These are phyloP conservation scores for Candida incommunis DNA, from an alignment of 805 yeast species.

Conservation along the genomic window DNA sequence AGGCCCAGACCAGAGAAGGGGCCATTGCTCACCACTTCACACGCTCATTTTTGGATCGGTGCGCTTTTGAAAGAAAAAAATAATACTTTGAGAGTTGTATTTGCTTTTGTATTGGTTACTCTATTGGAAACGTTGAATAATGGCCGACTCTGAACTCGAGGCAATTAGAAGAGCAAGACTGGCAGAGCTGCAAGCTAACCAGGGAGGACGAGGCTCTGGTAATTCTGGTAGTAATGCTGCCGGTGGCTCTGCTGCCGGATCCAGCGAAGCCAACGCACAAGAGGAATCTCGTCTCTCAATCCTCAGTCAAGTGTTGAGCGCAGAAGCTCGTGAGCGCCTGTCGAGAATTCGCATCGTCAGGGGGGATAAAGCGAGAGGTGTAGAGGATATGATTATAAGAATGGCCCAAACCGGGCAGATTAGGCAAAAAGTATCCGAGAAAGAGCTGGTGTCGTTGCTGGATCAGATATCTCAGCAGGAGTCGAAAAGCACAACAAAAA, in stretches of 20 bases:
- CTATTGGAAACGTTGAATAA: constrained; percentile 18
- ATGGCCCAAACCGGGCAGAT: constrained; percentile 68
- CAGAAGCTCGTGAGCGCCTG: constrained; percentile 76
- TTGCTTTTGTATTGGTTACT: too few species aligned
- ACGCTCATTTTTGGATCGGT: too few species aligned
- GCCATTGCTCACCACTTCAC: too few species aligned
- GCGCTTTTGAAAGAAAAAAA: too few species aligned
- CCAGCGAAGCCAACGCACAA: too few species aligned
- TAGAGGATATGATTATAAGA: constrained; percentile 63
- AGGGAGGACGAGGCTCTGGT: neutral
- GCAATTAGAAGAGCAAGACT: constrained; percentile 91
- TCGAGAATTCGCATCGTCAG: constrained; percentile 78
- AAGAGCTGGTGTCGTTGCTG: constrained; percentile 68
- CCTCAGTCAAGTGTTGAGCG: constrained; percentile 60
- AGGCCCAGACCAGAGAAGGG: too few species aligned
- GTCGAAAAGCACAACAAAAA: constrained; percentile 23
- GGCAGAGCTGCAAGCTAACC: constrained; percentile 50
- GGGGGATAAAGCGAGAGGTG: constrained; percentile 83
- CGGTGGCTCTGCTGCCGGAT: neutral
- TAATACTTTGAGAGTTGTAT: neutral
- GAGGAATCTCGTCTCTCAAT: constrained; percentile 27
- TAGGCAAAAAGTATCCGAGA: constrained; percentile 58
- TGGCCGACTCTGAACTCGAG: constrained; percentile 79
- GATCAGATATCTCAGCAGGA: constrained; percentile 69
- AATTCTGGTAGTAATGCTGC: neutral